Evolutionary conservation across 345 rosid genomes (phyloP).

Genomic region (Geranium brycei): DNA sequence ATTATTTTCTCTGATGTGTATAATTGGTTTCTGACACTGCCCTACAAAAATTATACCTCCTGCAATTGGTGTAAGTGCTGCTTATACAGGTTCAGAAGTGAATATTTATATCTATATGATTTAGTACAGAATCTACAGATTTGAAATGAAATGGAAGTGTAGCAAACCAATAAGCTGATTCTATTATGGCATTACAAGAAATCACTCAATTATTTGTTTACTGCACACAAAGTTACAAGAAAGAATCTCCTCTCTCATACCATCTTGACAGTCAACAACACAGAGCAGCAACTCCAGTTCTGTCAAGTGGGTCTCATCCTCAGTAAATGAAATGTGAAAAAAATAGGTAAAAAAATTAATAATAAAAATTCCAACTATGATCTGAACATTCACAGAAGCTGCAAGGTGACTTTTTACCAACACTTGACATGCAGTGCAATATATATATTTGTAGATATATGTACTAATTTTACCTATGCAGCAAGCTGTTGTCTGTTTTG

Average conservation of each 20-base stretch:
- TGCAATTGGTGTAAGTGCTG: no score
- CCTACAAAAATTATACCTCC: no score
- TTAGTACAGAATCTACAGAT: not conserved
- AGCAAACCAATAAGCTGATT: not conserved
- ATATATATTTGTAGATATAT: no score
- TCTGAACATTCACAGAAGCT: not conserved
- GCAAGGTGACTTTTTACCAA: not conserved
- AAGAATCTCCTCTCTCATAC: conserved; percentile 23
- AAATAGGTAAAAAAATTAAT: no score
- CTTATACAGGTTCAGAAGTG: no score
- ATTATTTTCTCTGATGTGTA: not conserved
- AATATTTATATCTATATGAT: no score
- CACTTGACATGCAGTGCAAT: not conserved
- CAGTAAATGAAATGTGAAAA: not conserved
- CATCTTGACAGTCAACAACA: not conserved
- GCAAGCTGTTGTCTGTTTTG: conserved; percentile 37
- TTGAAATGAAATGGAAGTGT: not conserved
- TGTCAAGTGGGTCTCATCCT: not conserved
- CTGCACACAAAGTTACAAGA: conserved; percentile 66
- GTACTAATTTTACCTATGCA: conserved; percentile 45
- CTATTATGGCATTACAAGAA: conserved; percentile 14
- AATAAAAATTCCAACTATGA: not conserved
- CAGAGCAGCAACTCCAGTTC: not conserved
- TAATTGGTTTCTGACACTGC: no score
- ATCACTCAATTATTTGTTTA: conserved; percentile 45